These are phyloP conservation scores for Oryza meyeriana DNA, from an alignment of 176 grass and related monocot species.

Conservation along the genomic window DNA sequence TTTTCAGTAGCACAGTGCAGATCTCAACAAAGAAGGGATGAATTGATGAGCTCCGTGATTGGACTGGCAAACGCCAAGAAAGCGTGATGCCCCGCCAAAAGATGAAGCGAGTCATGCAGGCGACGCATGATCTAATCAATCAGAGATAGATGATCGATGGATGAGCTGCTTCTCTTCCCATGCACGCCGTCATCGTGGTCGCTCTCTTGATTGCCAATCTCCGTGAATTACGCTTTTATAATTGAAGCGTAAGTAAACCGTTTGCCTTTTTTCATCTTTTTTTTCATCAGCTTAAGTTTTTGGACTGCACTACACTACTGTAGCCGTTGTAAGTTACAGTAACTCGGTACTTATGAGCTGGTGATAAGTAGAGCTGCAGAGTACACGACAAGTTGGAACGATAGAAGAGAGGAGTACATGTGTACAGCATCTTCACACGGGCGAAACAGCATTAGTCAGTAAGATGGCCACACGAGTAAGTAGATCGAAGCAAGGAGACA, in stretches of 20 bases:
- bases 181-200: constrained; percentile 1
- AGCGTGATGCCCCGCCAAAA: constrained; percentile 21
- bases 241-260: background rate
- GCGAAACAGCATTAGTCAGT: background rate
- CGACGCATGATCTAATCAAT: constrained; percentile 38
- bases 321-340: no score
- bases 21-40: background rate
- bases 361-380: background rate
- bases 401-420: background rate
- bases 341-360: background rate
- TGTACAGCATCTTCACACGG: constrained; percentile 17
- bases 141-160: background rate
- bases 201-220: background rate
- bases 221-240: constrained; percentile 27
- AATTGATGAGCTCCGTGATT: constrained; percentile 6
- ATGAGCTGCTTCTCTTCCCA: constrained; percentile 15
- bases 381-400: background rate
- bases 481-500: constrained; percentile 23
- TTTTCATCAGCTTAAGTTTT: background rate
- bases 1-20: background rate
- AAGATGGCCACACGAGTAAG: no score
- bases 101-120: background rate
- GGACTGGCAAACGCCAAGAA: constrained; percentile 16
- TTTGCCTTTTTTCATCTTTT: background rate
- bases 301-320: no score